A percentile compares a stretch with the other conserved stretches of the same genome.
These are phyloP conservation scores for Yamadazyma siamensis DNA, from an alignment of 1,139 yeast genomes.

Conservation along the genomic window DNA sequence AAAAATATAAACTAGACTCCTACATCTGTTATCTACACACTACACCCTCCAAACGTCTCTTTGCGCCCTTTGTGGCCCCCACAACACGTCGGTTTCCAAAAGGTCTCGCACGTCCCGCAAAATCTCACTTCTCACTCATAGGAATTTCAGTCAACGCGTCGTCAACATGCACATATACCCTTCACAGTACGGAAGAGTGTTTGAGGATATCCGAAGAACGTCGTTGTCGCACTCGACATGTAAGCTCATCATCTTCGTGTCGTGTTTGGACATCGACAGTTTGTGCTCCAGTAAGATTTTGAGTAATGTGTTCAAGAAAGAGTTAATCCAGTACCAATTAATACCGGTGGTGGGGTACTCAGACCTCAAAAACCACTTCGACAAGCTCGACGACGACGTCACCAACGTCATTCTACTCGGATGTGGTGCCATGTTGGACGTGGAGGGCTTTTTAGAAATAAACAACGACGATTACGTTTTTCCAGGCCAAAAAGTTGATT, in stretches of 20 bases:
- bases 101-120: too few species aligned
- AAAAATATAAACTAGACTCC: too few species aligned
- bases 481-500: neutral
- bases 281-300: constrained; percentile 84
- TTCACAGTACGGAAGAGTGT: constrained; percentile 54
- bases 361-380: constrained; percentile 66
- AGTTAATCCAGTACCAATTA: constrained; percentile 80
- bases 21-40: too few species aligned
- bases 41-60: too few species aligned
- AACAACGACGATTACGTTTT: constrained; percentile 45
- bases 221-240: constrained; percentile 88
- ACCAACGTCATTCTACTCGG: constrained; percentile 78
- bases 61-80: too few species aligned
- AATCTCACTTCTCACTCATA: too few species aligned
- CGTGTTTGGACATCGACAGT: constrained; percentile 90
- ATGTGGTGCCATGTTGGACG: constrained; percentile 92
- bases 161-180: constrained; percentile 72
- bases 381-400: constrained; percentile 69
- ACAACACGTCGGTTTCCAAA: too few species aligned
- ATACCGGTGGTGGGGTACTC: constrained; percentile 94
- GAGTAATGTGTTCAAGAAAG: constrained; percentile 67
- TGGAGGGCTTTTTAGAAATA: constrained; percentile 73
- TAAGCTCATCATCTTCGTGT: constrained; percentile 80
- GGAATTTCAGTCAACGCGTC: too few species aligned
- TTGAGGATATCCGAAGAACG: constrained; percentile 55